A percentile compares a stretch with the other conserved stretches of the same genome.
Evolutionary conservation across 148 eudicot species (phyloP).

Genomic region (Vaccinium corymbosum): DNA sequence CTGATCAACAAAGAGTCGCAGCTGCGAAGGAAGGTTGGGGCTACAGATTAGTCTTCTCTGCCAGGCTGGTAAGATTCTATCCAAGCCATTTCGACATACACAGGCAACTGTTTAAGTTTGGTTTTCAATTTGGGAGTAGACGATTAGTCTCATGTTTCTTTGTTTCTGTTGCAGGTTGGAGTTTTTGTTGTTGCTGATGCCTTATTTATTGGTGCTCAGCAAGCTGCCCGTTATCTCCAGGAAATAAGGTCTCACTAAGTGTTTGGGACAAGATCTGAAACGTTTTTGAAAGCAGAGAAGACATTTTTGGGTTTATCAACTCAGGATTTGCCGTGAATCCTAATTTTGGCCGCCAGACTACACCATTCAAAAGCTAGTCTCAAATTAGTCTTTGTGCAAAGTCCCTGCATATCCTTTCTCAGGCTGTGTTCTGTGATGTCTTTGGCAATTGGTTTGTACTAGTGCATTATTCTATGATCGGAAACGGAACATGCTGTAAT

Average conservation of each 20-base stretch:
- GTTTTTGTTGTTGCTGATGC: slow-evolving; percentile 75
- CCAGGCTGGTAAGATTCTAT: slow-evolving; percentile 59
- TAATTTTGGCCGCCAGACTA: not conserved
- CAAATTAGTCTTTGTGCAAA: not conserved
- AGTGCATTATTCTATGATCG: not conserved
- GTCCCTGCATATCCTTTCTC: not conserved
- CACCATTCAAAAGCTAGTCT: slow-evolving; percentile 1
- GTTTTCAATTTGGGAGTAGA: not conserved
- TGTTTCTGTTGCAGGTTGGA: slow-evolving; percentile 51
- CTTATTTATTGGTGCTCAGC: slow-evolving; percentile 68
- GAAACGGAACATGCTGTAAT: not conserved
- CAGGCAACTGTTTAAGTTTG: not conserved
- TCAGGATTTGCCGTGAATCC: not conserved
- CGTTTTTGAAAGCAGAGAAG: not conserved
- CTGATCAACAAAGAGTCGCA: slow-evolving; percentile 84
- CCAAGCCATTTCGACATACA: not conserved
- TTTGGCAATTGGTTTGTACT: not conserved
- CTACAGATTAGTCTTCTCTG: slow-evolving; percentile 79
- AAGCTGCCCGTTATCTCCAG: slow-evolving; percentile 65
- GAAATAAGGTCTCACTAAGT: slow-evolving; percentile 58
- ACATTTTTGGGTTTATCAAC: not conserved
- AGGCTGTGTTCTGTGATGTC: slow-evolving; percentile 5
- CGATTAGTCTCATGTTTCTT: not conserved
- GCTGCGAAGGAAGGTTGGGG: slow-evolving; percentile 91
- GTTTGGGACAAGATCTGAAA: not conserved